phyloP scores from a whole-genome alignment of 306 rosid genomes.

The Trifolium subterraneum region DNA sequence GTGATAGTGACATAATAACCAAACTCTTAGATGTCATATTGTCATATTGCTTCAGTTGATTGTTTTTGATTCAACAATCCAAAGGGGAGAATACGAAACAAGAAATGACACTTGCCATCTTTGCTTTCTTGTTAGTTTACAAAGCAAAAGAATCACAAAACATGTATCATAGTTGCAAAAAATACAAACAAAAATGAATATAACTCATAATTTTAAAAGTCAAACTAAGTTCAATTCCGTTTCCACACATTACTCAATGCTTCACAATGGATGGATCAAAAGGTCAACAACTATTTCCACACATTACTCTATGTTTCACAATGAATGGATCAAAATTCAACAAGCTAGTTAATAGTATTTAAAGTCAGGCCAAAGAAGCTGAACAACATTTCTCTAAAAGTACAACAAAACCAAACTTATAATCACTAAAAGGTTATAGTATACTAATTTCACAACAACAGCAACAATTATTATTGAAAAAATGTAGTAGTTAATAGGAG shows the following conservation, averaged over 20 bases:
- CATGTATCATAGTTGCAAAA: neutral
- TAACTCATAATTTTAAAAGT: conserved; percentile 27
- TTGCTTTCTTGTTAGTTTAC: conserved; percentile 15
- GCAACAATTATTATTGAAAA: neutral
- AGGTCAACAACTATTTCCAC: conserved; percentile 20
- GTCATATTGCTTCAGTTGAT: conserved; percentile 14
- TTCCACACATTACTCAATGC: conserved; percentile 4
- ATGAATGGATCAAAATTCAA: conserved; percentile 24
- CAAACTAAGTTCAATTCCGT: conserved; percentile 16
- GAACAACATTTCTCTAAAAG: conserved; percentile 18
- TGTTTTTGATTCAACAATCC: neutral
- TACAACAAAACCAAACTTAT: conserved; percentile 29
- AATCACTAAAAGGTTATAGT: neutral
- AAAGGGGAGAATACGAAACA: neutral
- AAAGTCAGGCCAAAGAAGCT: conserved; percentile 7
- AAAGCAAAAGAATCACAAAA: neutral
- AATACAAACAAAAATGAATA: neutral
- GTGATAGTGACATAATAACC: conserved; percentile 4
- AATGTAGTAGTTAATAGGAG: conserved; percentile 10
- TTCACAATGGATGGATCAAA: conserved; percentile 19
- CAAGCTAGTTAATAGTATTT: conserved; percentile 3
- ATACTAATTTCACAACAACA: neutral
- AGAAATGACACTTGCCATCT: neutral
- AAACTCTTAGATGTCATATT: conserved; percentile 11
- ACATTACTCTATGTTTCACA: neutral